Evolutionary conservation across 768 basidiomycete species (phyloP).

Genomic region (Glaciozyma martinii): DNA sequence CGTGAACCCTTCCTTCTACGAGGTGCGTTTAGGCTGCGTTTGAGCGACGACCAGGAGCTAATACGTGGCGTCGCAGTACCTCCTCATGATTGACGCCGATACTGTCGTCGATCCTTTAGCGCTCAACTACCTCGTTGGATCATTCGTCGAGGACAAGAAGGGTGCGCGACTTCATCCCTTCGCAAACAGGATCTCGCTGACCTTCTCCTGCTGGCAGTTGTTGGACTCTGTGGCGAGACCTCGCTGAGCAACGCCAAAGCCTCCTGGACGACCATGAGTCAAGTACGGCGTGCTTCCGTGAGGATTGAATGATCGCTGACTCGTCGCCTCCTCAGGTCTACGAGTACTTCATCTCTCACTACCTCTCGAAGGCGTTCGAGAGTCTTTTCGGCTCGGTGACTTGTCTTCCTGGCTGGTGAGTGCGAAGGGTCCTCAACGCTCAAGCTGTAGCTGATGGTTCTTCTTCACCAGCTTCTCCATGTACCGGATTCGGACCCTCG

Average conservation of each 20-base stretch:
- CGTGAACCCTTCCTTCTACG: slow-evolving; percentile 97
- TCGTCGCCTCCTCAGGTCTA: slow-evolving; percentile 50
- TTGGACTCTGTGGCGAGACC: slow-evolving; percentile 94
- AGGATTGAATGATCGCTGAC: slow-evolving; percentile 59
- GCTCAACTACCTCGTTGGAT: slow-evolving; percentile 81
- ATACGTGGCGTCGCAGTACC: slow-evolving; percentile 14
- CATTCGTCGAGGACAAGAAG: slow-evolving; percentile 42
- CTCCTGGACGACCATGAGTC: slow-evolving; percentile 77
- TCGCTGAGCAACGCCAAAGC: slow-evolving; percentile 86
- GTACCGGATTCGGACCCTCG: slow-evolving; percentile 85
- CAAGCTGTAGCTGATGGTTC: slow-evolving; percentile 90
- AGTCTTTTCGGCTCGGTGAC: slow-evolving; percentile 93
- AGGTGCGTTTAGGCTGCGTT: slow-evolving; percentile 47
- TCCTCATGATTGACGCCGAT: slow-evolving; percentile 89
- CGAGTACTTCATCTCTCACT: slow-evolving; percentile 98
- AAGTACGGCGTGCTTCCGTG: slow-evolving; percentile 83
- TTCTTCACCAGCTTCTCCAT: slow-evolving; percentile 70
- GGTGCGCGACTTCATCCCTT: neutral
- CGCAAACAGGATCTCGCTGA: neutral
- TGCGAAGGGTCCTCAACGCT: slow-evolving; percentile 81
- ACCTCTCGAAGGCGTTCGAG: slow-evolving; percentile 97
- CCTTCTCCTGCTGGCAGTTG: slow-evolving; percentile 26
- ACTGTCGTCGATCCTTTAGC: slow-evolving; percentile 83
- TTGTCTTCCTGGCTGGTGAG: slow-evolving; percentile 95
- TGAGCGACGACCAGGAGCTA: neutral